Evolutionary conservation across 2,329 filamentous ascomycete species (phyloP).

Genomic region (Aspergillus oerlinghausenensis): DNA sequence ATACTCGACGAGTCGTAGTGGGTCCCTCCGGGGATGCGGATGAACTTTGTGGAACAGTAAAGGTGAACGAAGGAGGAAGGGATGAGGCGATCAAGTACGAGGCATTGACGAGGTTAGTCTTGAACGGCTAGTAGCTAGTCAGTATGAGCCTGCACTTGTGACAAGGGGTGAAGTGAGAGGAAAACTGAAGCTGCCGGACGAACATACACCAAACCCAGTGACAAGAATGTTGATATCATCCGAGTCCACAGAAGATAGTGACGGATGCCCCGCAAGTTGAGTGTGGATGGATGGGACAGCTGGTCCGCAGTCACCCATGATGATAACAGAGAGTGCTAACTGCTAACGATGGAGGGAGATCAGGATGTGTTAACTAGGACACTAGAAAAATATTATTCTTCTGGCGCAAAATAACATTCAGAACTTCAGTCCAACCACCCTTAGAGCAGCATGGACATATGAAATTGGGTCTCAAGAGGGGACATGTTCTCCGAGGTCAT

Average conservation of each 20-base stretch:
- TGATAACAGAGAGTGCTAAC: background rate
- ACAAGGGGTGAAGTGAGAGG: background rate
- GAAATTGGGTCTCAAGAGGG: background rate
- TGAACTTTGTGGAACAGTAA: conserved; percentile 13
- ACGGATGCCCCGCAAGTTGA: conserved; percentile 11
- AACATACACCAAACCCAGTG: conserved; percentile 35
- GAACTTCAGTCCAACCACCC: too few species aligned
- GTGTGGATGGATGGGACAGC: conserved; percentile 10
- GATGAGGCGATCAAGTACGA: conserved; percentile 71
- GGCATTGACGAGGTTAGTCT: conserved; percentile 68
- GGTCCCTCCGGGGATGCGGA: conserved; percentile 10
- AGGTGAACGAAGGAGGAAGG: conserved; percentile 62
- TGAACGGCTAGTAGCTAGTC: conserved; percentile 60
- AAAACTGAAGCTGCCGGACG: background rate
- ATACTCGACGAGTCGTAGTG: conserved; percentile 27
- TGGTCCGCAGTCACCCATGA: conserved; percentile 33
- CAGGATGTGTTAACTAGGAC: too few species aligned
- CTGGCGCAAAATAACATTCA: too few species aligned
- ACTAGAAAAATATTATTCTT: too few species aligned
- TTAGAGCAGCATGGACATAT: too few species aligned
- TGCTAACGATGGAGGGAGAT: background rate
- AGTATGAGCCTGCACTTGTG: background rate
- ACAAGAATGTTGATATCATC: conserved; percentile 33
- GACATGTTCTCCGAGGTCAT: background rate
- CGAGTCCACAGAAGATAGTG: conserved; percentile 11